Conservation (phyloP, 2,329 filamentous ascomycete species). For the Penicillium corylophilum region DNA sequence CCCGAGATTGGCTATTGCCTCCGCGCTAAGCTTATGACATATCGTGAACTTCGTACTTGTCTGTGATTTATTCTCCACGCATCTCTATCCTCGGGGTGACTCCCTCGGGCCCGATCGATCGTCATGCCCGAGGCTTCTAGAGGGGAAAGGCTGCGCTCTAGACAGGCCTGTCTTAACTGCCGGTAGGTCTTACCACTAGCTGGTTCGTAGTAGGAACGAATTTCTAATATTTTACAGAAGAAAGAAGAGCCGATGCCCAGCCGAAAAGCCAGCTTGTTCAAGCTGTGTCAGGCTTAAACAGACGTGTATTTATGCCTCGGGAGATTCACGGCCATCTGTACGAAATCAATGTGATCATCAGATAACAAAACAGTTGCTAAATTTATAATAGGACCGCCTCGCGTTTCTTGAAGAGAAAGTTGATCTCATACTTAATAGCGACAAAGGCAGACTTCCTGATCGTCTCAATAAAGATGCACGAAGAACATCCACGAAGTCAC, state of each 20-base stretch:
- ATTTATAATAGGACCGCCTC: slow-evolving; percentile 45
- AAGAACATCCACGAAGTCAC: background rate
- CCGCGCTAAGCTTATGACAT: background rate
- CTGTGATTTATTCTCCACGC: background rate
- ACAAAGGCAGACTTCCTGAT: slow-evolving; percentile 32
- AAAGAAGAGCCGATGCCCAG: slow-evolving; percentile 55
- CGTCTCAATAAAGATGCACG: slow-evolving; percentile 20
- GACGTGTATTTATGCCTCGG: slow-evolving; percentile 47
- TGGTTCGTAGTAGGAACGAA: background rate
- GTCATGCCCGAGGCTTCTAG: slow-evolving; percentile 1
- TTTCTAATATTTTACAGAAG: slow-evolving; percentile 33
- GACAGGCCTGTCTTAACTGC: slow-evolving; percentile 47
- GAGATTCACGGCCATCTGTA: slow-evolving; percentile 48
- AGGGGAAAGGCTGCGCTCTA: slow-evolving; percentile 33
- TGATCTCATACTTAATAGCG: slow-evolving; percentile 50
- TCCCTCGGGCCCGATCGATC: background rate
- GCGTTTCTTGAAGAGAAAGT: slow-evolving; percentile 54
- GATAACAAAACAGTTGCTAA: slow-evolving; percentile 1
- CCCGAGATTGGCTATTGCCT: background rate
- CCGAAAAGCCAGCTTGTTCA: slow-evolving; percentile 53
- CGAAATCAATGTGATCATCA: background rate
- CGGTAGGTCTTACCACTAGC: slow-evolving; percentile 35
- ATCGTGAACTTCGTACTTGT: background rate
- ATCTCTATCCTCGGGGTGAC: background rate
- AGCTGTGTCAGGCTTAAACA: slow-evolving; percentile 52